Conservation (phyloP, 345 rosid genomes). For the Acer yangbiense region DNA sequence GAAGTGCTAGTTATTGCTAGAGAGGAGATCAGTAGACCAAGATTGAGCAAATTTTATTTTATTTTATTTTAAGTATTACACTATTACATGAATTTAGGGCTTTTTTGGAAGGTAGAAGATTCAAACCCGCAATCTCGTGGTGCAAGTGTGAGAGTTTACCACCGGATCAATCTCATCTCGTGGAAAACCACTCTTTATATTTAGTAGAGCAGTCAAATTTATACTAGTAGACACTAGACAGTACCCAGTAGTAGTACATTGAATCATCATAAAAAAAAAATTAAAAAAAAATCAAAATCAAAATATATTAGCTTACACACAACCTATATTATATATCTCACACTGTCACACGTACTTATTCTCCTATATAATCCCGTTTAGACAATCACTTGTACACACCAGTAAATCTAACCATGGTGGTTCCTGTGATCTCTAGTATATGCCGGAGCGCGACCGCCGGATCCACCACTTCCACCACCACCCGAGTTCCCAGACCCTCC, state of each 20-base stretch:
- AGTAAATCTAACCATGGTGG: slow-evolving; percentile 30
- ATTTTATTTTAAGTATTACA: too few relatives aligned
- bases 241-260: neutral
- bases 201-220: neutral
- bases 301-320: slow-evolving; percentile 7
- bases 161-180: too few relatives aligned
- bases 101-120: too few relatives aligned
- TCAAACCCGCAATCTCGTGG: too few relatives aligned
- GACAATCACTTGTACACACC: neutral
- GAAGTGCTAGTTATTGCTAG: too few relatives aligned
- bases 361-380: neutral
- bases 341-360: too few relatives aligned
- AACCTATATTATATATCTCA: neutral
- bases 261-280: neutral
- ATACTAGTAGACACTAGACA: too few relatives aligned
- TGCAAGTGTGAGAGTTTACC: too few relatives aligned
- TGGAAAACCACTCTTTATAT: neutral
- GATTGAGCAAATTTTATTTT: too few relatives aligned
- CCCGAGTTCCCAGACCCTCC: slow-evolving; percentile 55
- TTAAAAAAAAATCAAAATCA: neutral
- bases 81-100: too few relatives aligned
- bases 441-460: slow-evolving; percentile 8
- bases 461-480: slow-evolving; percentile 39
- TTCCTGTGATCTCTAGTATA: slow-evolving; percentile 8
- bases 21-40: too few relatives aligned